These are phyloP conservation scores for Mortierella sp. DNA, from an alignment of 371 early-diverging fungal genomes.

Conservation along the genomic window DNA sequence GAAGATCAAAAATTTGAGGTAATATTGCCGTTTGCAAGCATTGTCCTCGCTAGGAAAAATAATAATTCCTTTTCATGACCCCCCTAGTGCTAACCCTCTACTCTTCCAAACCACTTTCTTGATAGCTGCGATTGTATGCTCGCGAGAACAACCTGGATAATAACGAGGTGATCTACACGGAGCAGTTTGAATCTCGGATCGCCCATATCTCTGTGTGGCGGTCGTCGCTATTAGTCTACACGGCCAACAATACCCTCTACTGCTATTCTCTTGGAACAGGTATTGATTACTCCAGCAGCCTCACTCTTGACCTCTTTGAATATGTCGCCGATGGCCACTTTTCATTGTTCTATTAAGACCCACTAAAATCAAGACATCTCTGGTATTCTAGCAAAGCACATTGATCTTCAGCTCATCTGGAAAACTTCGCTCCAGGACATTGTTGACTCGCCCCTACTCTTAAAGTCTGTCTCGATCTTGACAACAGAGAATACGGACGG, in stretches of 20 bases:
- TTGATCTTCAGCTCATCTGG: constrained; percentile 64
- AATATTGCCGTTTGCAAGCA: constrained; percentile 10
- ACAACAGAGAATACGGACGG: constrained; percentile 34
- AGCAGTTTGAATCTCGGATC: constrained; percentile 54
- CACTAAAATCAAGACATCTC: not conserved
- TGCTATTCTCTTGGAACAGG: constrained; percentile 53
- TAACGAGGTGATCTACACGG: constrained; percentile 64
- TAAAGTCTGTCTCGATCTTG: constrained; percentile 43
- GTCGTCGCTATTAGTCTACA: constrained; percentile 71
- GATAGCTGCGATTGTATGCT: constrained; percentile 78
- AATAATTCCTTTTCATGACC: not conserved
- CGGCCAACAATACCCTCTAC: constrained; percentile 75
- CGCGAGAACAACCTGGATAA: constrained; percentile 83
- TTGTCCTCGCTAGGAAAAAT: no score
- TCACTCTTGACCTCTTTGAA: no score
- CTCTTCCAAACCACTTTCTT: not conserved
- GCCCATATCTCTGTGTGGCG: constrained; percentile 58
- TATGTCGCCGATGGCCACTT: no score
- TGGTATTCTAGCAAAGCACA: constrained; percentile 30
- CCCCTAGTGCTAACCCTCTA: no score
- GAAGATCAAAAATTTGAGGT: constrained; percentile 69
- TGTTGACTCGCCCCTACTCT: constrained; percentile 53
- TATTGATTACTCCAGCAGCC: constrained; percentile 9
- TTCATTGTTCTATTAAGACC: not conserved
- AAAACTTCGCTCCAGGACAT: constrained; percentile 77